Evolutionary conservation across 495 filamentous ascomycete species (phyloP).

Genomic region (Tetracladium setigerum): DNA sequence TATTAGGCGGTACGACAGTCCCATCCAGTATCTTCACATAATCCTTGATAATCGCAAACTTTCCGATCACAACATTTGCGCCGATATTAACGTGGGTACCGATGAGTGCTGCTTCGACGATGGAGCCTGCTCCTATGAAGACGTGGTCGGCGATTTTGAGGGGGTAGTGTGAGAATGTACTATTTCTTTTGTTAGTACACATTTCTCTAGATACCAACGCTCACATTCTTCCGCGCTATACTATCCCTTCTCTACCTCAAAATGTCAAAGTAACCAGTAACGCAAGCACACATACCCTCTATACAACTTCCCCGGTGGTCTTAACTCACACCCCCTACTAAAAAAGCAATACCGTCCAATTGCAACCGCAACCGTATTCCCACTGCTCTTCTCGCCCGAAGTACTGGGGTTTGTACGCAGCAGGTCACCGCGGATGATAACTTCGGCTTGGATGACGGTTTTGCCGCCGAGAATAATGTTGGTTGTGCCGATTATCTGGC

Average conservation of each 20-base stretch:
- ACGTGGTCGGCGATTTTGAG: constrained; percentile 91
- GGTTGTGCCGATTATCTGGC: constrained; percentile 83
- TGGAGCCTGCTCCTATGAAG: constrained; percentile 65
- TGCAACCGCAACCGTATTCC: constrained; percentile 57
- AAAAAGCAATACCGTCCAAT: constrained; percentile 88
- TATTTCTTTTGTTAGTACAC: constrained; percentile 17
- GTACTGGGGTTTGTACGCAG: constrained; percentile 39
- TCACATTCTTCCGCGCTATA: background rate
- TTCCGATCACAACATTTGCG: constrained; percentile 61
- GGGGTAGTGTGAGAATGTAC: constrained; percentile 65
- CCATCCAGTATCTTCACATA: constrained; percentile 77
- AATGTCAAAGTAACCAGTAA: background rate
- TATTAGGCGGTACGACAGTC: constrained; percentile 72
- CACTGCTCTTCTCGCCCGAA: constrained; percentile 7
- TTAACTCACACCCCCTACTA: constrained; percentile 60
- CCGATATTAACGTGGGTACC: constrained; percentile 82
- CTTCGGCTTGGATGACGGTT: constrained; percentile 87
- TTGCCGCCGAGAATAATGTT: constrained; percentile 97
- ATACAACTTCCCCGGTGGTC: constrained; percentile 69
- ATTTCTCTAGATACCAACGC: background rate
- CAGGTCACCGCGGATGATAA: constrained; percentile 87
- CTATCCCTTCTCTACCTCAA: background rate
- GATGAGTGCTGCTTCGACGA: constrained; percentile 71
- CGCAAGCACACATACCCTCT: constrained; percentile 40
- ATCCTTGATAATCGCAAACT: constrained; percentile 87